These are phyloP conservation scores for Pseudocercospora fijiensis DNA, from an alignment of 2,329 filamentous ascomycete genomes.

Conservation along the genomic window DNA sequence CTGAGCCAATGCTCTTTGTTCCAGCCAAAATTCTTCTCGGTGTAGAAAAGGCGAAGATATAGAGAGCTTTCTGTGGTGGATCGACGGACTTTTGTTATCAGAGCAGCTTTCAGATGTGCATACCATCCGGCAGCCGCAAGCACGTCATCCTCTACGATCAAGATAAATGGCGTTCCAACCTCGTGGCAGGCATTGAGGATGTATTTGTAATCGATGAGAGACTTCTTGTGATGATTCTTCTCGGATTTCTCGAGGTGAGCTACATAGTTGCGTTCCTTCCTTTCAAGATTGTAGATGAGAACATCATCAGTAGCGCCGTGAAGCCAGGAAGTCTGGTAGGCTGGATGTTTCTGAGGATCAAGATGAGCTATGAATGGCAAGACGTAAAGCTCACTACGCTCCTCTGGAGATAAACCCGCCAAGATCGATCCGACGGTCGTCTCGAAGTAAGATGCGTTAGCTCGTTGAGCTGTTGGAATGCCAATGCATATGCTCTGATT, in stretches of 20 bases:
- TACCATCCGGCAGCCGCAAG: constrained; percentile 52
- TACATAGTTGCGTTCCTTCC: constrained; percentile 40
- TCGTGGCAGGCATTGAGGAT: constrained; percentile 44
- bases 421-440: constrained; percentile 48
- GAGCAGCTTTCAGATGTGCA: constrained; percentile 38
- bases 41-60: constrained; percentile 51
- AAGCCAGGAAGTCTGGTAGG: constrained; percentile 46
- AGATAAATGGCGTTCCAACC: constrained; percentile 42
- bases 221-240: constrained; percentile 40
- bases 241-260: constrained; percentile 37
- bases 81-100: not conserved
- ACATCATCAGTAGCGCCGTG: constrained; percentile 43
- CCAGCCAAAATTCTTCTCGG: constrained; percentile 49
- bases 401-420: constrained; percentile 43
- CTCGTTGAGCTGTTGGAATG: constrained; percentile 45
- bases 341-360: constrained; percentile 44
- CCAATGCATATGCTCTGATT: constrained; percentile 44
- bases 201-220: constrained; percentile 47
- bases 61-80: constrained; percentile 32
- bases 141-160: constrained; percentile 51
- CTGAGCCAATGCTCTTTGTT: constrained; percentile 45
- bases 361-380: constrained; percentile 49
- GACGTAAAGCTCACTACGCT: constrained; percentile 45
- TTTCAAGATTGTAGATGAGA: constrained; percentile 42
- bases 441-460: constrained; percentile 44